Conservation (phyloP, 257 asterid species). For the Capsicum chinense region DNA sequence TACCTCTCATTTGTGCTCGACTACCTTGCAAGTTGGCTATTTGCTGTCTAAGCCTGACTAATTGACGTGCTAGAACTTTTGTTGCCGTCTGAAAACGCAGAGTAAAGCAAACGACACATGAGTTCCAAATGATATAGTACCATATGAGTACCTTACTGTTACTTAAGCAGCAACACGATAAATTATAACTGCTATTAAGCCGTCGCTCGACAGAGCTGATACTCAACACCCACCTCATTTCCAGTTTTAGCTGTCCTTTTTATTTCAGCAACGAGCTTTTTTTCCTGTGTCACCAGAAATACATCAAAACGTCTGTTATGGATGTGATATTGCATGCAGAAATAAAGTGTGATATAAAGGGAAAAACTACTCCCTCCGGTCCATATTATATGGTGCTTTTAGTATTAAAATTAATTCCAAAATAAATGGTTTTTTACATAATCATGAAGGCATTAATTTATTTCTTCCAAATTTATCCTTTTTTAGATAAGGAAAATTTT, state of each 20-base stretch:
- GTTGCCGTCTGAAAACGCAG: conserved; percentile 71
- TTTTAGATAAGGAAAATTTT: too few species aligned
- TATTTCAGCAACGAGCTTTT: conserved; percentile 89
- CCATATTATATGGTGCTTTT: too few species aligned
- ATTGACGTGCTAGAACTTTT: conserved; percentile 84
- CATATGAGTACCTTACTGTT: neutral
- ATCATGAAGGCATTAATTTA: too few species aligned
- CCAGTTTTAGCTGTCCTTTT: conserved; percentile 97
- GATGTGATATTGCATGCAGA: neutral
- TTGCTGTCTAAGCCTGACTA: conserved; percentile 89
- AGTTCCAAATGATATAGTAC: neutral
- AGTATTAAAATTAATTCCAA: too few species aligned
- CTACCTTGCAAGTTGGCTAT: conserved; percentile 89
- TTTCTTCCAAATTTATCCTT: too few species aligned
- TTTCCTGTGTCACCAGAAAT: conserved; percentile 63
- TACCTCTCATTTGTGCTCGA: conserved; percentile 97
- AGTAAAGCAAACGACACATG: conserved; percentile 12
- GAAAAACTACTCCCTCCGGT: too few species aligned
- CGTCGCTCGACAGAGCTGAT: neutral
- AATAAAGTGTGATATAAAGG: neutral
- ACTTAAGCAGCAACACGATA: neutral
- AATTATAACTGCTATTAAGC: neutral
- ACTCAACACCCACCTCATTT: conserved; percentile 65
- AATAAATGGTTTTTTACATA: too few species aligned
- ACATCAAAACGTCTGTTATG: neutral